Conservation (phyloP, 1,284 basidiomycete genomes). For the Cerioporus squamosus region DNA sequence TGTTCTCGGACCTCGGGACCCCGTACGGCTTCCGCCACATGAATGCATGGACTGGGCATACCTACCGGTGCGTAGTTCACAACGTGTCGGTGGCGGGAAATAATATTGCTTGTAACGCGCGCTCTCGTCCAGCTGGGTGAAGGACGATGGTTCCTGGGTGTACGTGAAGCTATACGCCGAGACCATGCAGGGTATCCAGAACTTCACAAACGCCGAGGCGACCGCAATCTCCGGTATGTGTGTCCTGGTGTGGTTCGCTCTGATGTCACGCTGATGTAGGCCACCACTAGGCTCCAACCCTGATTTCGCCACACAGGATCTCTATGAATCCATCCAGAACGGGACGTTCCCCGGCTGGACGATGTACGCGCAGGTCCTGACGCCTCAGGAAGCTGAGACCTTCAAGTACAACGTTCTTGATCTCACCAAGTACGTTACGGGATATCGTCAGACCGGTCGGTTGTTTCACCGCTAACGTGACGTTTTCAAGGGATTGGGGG, state of each 20-base stretch:
- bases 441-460: background rate
- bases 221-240: conserved; percentile 62
- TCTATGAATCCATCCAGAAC: conserved; percentile 81
- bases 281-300: conserved; percentile 66
- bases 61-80: conserved; percentile 48
- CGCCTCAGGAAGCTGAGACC: conserved; percentile 80
- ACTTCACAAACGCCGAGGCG: conserved; percentile 58
- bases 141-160: conserved; percentile 81
- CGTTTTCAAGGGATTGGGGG: conserved; percentile 30
- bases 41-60: conserved; percentile 91
- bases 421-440: conserved; percentile 69
- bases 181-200: conserved; percentile 28
- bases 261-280: conserved; percentile 53
- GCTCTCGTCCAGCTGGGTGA: conserved; percentile 65
- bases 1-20: conserved; percentile 90
- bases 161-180: conserved; percentile 78
- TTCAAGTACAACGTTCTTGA: conserved; percentile 85
- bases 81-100: too few relatives aligned
- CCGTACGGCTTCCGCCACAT: conserved; percentile 81
- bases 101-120: background rate
- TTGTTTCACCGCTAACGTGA: background rate
- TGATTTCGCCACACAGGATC: conserved; percentile 77
- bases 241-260: conserved; percentile 28
- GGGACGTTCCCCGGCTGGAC: conserved; percentile 82
- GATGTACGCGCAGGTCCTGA: conserved; percentile 86